These are phyloP conservation scores for Xylaria cubensis DNA, from an alignment of 495 filamentous ascomycete species.

Conservation along the genomic window DNA sequence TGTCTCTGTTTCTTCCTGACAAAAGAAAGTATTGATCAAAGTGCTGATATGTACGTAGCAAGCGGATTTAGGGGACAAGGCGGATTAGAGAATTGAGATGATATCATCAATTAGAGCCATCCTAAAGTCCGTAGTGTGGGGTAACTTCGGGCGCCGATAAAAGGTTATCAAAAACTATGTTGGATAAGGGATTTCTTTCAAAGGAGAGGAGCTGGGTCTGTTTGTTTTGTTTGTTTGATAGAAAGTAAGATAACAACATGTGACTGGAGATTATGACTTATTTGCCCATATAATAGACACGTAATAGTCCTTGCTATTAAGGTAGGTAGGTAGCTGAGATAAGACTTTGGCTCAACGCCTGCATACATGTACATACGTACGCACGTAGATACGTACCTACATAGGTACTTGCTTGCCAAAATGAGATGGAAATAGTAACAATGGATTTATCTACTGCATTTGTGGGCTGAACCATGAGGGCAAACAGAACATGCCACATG, in stretches of 20 bases:
- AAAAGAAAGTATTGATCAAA: neutral
- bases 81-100: neutral
- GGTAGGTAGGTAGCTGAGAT: no score
- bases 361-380: neutral
- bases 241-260: neutral
- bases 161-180: neutral
- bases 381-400: neutral
- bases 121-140: neutral
- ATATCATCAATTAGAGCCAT: neutral
- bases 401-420: neutral
- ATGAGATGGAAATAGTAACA: neutral
- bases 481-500: constrained; percentile 12
- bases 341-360: neutral
- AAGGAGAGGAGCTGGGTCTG: neutral
- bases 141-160: neutral
- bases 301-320: neutral
- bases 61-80: constrained; percentile 3
- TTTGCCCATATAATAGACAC: neutral
- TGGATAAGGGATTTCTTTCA: neutral
- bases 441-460: constrained; percentile 9
- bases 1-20: neutral
- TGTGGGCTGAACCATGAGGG: constrained; percentile 6
- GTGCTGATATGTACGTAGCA: neutral
- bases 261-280: neutral
- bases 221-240: neutral